Conservation (phyloP, 129 eudicot species). For the Oenanthe sinensis region DNA sequence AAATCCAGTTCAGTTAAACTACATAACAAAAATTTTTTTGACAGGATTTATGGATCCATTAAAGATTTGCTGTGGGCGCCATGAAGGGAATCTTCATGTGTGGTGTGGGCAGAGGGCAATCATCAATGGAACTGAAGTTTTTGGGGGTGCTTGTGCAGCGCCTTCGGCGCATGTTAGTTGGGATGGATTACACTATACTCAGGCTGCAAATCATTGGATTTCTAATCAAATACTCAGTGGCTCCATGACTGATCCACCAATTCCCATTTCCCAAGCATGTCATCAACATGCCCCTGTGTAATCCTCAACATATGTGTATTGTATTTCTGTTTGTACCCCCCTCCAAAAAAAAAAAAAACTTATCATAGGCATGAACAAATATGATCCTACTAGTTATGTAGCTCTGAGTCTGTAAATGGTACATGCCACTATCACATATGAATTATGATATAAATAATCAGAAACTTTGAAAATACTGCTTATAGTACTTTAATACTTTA, state of each 20-base stretch:
- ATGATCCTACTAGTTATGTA: neutral
- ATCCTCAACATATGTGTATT: neutral
- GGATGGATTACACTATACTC: conserved; percentile 64
- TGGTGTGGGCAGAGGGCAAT: conserved; percentile 39
- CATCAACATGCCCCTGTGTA: neutral
- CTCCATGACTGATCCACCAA: conserved; percentile 41
- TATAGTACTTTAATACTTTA: neutral
- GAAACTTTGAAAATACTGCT: neutral
- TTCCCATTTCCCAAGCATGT: conserved; percentile 29
- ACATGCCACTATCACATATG: neutral
- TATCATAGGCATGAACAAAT: neutral
- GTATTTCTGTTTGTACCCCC: no score
- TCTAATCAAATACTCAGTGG: conserved; percentile 43
- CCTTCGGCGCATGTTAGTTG: conserved; percentile 39
- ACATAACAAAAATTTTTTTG: neutral
- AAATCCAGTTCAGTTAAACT: neutral
- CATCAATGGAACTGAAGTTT: conserved; percentile 39
- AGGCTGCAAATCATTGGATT: conserved; percentile 61
- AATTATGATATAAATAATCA: neutral
- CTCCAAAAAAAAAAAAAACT: neutral
- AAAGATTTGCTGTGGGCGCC: conserved; percentile 52
- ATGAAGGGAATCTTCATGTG: conserved; percentile 24
- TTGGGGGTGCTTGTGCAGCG: conserved; percentile 36
- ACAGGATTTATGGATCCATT: conserved; percentile 54
- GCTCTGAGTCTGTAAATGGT: neutral